Base-by-base conservation (phyloP, 352 stramenopile species). In the Globisporangium rhizosaccharum region DNA sequence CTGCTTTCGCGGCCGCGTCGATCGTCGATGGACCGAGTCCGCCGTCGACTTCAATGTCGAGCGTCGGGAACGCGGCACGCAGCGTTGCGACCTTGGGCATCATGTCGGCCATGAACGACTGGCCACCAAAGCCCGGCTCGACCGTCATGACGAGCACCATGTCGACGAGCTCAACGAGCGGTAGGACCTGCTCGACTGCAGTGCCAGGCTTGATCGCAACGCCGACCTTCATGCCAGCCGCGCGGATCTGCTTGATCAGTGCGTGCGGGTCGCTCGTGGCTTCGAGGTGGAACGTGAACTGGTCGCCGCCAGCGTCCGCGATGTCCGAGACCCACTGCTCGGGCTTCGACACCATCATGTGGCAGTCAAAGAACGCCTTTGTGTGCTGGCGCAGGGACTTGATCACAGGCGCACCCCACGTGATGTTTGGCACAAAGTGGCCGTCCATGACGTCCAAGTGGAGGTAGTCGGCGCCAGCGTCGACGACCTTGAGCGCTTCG, bases 371-470 rank as follows among this genome's bases (percentile, higher is more conserved):
- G 67, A 97, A 98, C 7, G 85, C 85, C 33, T 79, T 76, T 18
- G 87, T 94, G 67, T 97, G 88, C 56, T 81, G 69, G 4, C 89
- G 79, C 56, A 98, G 78, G 53, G 78, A 94, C 72, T 97, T 95
- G 76, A 99, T 97, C 28, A 99, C 92, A 7, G 96, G 95, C 12
- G 96, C 82, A 4, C 97, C 97, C 81, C 97, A 98, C 26, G 91
- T 97, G 59, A 99, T 94, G 72, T 98, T 98, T 52, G 92, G 94
- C 50, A 99, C 96, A 70, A 99, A 99, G 73, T 99, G 96, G 42
- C 96, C 96, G 76, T 99, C 96, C 96, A 99, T 99, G 42, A 99
- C 89, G 76, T 99, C 96, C 65, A 99, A 67, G 71, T 99, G 96
- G 37, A 99, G 75, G 75, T 97, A 98, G 76, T 98, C 93, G 47